Percentiles rank a stretch among this genome's conserved stretches.
Evolutionary conservation across 305 asterid species (phyloP).

Genomic region (Fraxinus angustifolia): DNA sequence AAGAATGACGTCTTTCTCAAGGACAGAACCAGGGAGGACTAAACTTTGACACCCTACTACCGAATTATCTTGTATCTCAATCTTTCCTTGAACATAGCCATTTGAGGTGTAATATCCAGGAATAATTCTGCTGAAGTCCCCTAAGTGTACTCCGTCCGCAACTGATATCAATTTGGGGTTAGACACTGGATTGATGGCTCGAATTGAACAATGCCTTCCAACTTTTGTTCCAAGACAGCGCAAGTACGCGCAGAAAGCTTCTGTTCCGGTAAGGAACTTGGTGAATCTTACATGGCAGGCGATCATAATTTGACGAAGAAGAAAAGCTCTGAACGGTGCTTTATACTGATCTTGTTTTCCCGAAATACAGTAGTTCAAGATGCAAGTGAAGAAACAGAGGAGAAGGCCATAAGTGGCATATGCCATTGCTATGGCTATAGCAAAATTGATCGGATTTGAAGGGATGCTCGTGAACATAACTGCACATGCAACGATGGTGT

Average conservation of each 20-base stretch:
- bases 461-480: slow-evolving; percentile 27
- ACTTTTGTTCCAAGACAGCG: slow-evolving; percentile 53
- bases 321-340: slow-evolving; percentile 32
- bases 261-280: slow-evolving; percentile 60
- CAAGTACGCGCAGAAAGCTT: slow-evolving; percentile 49
- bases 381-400: slow-evolving; percentile 41
- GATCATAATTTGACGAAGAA: slow-evolving; percentile 38
- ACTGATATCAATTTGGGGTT: slow-evolving; percentile 41
- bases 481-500: slow-evolving; percentile 43
- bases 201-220: slow-evolving; percentile 58
- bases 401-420: slow-evolving; percentile 49
- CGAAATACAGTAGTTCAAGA: slow-evolving; percentile 22
- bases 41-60: slow-evolving; percentile 62
- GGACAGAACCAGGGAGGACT: slow-evolving; percentile 56
- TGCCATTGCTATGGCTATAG: slow-evolving; percentile 39
- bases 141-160: slow-evolving; percentile 55
- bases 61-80: slow-evolving; percentile 46
- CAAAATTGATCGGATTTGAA: slow-evolving; percentile 34
- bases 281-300: slow-evolving; percentile 48
- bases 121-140: slow-evolving; percentile 49
- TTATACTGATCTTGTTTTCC: slow-evolving; percentile 17
- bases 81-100: slow-evolving; percentile 34
- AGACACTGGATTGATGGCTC: slow-evolving; percentile 56
- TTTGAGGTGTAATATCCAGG: slow-evolving; percentile 40
- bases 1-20: slow-evolving; percentile 55